These are phyloP conservation scores for Hyaloscypha finlandica DNA, from an alignment of 495 filamentous ascomycete species.

Conservation along the genomic window DNA sequence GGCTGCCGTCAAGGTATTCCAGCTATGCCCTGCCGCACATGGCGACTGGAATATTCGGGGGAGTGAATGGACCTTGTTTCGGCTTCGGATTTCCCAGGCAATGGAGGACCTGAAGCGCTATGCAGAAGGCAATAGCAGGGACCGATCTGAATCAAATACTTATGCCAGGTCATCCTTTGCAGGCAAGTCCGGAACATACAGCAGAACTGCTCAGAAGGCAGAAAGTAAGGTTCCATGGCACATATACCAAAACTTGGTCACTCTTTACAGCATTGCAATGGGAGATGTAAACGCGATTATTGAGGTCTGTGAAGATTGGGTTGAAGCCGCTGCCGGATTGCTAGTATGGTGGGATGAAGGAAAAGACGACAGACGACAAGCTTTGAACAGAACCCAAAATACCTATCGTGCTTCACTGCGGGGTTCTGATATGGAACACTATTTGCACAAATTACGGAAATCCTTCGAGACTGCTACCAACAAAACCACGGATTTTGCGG, in stretches of 20 bases:
- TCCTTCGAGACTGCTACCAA: conserved; percentile 46
- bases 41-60: conserved; percentile 76
- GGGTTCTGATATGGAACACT: conserved; percentile 44
- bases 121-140: conserved; percentile 59
- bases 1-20: conserved; percentile 63
- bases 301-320: conserved; percentile 74
- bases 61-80: conserved; percentile 76
- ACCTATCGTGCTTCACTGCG: conserved; percentile 19
- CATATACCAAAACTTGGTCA: conserved; percentile 76
- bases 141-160: conserved; percentile 42
- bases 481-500: conserved; percentile 54
- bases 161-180: conserved; percentile 51
- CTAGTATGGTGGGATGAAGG: conserved; percentile 89
- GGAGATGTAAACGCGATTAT: conserved; percentile 71
- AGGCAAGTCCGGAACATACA: conserved; percentile 42
- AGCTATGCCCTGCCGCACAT: conserved; percentile 66
- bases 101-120: conserved; percentile 68
- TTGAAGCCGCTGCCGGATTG: conserved; percentile 78
- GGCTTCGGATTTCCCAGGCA: conserved; percentile 66
- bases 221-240: conserved; percentile 84
- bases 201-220: conserved; percentile 68
- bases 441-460: conserved; percentile 42
- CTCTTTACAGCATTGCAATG: conserved; percentile 73
- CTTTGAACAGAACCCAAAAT: conserved; percentile 42
- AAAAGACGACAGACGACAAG: conserved; percentile 49